Evolutionary conservation across 148 eudicot genomes (phyloP), one percentile per base, ranked within the genome.

Genomic region (Fagopyrum tataricum): DNA sequence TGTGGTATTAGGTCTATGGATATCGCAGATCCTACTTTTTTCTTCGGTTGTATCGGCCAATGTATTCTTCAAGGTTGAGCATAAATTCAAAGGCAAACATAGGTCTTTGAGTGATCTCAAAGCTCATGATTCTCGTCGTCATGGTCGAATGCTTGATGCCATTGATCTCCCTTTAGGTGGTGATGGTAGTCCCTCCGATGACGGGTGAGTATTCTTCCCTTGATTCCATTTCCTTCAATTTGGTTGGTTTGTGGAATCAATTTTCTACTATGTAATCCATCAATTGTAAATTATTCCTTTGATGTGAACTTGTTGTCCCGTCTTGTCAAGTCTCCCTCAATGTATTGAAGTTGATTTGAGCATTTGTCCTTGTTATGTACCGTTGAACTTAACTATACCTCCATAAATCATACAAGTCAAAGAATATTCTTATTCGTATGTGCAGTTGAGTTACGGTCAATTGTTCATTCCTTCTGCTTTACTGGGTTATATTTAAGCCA

Each of bases 121-220:
- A 42, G 51, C 51, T 43, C 72, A 70, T 51, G 72, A 70, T 70
- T 31, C 31, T 70, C 52, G 31, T 23, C 72, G 72, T 6, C 72
- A 70, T 21, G 72, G 72, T 44, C 20, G 72, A 70, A 43, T 44
- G 72, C 72, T 70, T 0, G 72, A 43, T 11, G 31, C 20, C 9
- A 51, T 70, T 7, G 72, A 70, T 44, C 24, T 70, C 7, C 44
- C 52, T 12, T 12, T 70, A 31, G 72, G 72, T 20, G 72, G 72
- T 24, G 44, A 42, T 70, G 72, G 72, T 2, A 70, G 44, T 70
- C 72, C 72, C 48, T 42, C 51, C 72, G 72, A 70, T 70, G 18
- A 49, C 5, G 72, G 72, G 72, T 70, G 43, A 49, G 49, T 70
- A 37, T 24, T 2, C 6, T 61, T 23, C 23, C 21, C 42, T 44